Percentiles rank a stretch among this genome's conserved stretches.
Conservation (phyloP, 257 asterid species). For the Petunia axillaris region DNA sequence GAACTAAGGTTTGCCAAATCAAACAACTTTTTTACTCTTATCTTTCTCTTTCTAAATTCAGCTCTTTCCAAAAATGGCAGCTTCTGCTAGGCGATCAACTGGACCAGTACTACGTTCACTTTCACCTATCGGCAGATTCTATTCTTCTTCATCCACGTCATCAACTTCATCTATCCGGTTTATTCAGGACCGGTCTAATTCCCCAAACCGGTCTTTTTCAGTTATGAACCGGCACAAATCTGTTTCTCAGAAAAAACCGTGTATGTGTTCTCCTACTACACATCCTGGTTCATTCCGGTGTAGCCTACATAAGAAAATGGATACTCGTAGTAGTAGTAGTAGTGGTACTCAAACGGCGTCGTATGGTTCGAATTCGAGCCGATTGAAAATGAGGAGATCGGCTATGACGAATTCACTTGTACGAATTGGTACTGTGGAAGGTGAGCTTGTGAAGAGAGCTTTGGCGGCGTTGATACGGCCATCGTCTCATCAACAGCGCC, state of each 20-base stretch:
- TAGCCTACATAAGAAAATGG: constrained; percentile 48
- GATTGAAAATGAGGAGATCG: constrained; percentile 43
- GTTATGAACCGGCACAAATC: constrained; percentile 28
- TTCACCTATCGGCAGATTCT: neutral
- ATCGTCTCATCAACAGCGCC: constrained; percentile 55
- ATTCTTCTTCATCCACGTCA: neutral
- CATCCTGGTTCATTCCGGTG: constrained; percentile 75
- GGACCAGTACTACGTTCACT: constrained; percentile 1
- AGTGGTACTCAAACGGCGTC: constrained; percentile 29
- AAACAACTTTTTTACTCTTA: neutral
- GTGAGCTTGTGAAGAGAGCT: constrained; percentile 46
- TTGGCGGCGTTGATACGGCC: constrained; percentile 57
- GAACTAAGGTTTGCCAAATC: constrained; percentile 43
- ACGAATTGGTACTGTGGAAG: constrained; percentile 49
- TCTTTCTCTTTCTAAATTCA: neutral
- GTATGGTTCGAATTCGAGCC: constrained; percentile 26
- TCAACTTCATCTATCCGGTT: neutral
- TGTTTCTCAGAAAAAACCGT: constrained; percentile 36
- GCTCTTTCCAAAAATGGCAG: constrained; percentile 33
- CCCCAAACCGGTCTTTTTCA: constrained; percentile 39
- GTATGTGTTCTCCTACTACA: constrained; percentile 66
- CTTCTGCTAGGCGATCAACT: constrained; percentile 13
- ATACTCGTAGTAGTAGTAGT: neutral
- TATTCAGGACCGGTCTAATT: constrained; percentile 15
- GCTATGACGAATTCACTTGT: constrained; percentile 54